Evolutionary conservation across 305 asterid genomes (phyloP).

Genomic region (Galium porrigens): DNA sequence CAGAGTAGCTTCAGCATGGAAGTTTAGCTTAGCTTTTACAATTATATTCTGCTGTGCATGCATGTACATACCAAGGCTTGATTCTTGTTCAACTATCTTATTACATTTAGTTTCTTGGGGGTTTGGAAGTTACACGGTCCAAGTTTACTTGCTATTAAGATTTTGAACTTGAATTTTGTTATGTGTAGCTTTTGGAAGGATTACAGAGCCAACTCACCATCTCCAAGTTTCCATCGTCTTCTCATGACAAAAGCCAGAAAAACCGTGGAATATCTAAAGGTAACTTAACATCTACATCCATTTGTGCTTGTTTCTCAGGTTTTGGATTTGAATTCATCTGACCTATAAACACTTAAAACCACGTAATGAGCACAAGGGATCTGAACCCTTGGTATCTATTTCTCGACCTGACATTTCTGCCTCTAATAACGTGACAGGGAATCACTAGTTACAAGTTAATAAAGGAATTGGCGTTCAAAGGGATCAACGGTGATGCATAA

Average conservation of each 20-base stretch:
- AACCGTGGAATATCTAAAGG: conserved; percentile 44
- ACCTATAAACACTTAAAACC: background rate
- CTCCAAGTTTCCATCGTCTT: conserved; percentile 57
- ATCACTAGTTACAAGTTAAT: conserved; percentile 7
- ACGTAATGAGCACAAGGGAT: background rate
- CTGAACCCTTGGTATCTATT: background rate
- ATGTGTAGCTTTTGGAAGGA: conserved; percentile 83
- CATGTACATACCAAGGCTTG: background rate
- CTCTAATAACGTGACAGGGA: conserved; percentile 13
- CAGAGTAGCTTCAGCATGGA: background rate
- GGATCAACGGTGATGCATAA: conserved; percentile 7
- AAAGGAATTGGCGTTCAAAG: conserved; percentile 3
- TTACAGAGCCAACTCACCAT: conserved; percentile 64
- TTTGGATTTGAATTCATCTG: background rate
- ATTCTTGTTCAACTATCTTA: background rate
- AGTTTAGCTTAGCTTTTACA: background rate
- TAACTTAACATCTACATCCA: conserved; percentile 13
- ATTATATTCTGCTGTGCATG: background rate
- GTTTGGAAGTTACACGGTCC: too few relatives aligned
- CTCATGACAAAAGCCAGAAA: conserved; percentile 59
- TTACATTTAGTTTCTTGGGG: background rate
- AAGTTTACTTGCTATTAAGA: background rate
- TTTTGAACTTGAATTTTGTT: conserved; percentile 14
- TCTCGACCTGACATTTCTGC: background rate
- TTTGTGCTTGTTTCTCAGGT: background rate